Evolutionary conservation across 306 rosid genomes (phyloP), one percentile per base, ranked within the genome.

Genomic region (Fragaria nilgerrensis): DNA sequence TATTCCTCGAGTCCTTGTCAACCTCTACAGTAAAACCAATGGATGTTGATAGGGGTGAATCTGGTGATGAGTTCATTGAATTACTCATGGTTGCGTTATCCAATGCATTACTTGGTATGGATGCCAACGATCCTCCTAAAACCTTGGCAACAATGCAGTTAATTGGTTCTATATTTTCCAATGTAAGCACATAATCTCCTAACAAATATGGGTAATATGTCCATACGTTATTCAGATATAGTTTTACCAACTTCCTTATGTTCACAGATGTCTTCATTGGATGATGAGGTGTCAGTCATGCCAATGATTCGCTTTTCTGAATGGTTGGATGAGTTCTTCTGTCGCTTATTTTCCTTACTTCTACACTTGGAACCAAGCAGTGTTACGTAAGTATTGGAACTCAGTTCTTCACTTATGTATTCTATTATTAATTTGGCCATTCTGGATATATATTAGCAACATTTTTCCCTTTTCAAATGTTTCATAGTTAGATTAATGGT

Each of bases 71-170:
- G 71, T 92, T 83, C 68, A 74, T 86, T 65, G 89, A 96, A 85
- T 94, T 96, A 87, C 82, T 96, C 86, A 92, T 88, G 88, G 88
- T 91, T 88, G 92, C 99, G 55, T 81, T 96, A 73, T 96, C 99
- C 75, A 96, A 96, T 83, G 99, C 97, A 50, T 84, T 96, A 80
- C 98, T 96, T 81, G 99, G 99, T 73, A 92, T 96, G 98, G 99
- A 96, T 81, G 99, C 98, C 77, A 96, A 96, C 50, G 99, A 96
- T 82, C 98, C 99, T 87, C 99, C 99, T 19, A 96, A 96, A 89
- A 96, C 99, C 66, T 83, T 92, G 91, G 99, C 98, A 79, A 96
- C 99, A 77, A 96, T 96, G 98, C 99, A 91, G 79, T 84, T 96
- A 74, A 87, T 96, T 78, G 99, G 97, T 82, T 92, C 99, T 73